Base-by-base conservation (phyloP, 2,329 filamentous ascomycete species). In the Fusarium poae region DNA sequence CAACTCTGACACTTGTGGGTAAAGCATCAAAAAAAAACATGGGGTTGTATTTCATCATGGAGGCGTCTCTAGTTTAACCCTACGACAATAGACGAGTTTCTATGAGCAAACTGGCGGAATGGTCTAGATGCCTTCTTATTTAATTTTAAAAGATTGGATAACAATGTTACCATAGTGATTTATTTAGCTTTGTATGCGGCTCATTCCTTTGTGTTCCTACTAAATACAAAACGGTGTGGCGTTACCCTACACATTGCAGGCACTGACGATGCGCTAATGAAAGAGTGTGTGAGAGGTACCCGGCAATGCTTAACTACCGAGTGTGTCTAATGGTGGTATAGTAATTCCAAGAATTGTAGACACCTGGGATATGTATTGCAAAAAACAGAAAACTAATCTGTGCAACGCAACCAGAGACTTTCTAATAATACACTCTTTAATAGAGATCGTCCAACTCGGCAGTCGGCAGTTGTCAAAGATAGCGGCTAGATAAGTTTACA, bases 401-500 rank as follows among this genome's bases (percentile, higher is more conserved):
- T 13, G 2, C 12, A 39, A 39, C 16, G 2, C 15, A 20, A 8
- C n/a, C 35, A 39, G 16, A 18, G 16, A 18, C 32, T 35, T 35
- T 35, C 32, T 16, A n/a, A n/a, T n/a, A n/a, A n/a, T n/a, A 16
- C 32, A 34, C 25, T 27, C 32, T 34, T 3, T 7, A 34, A 8
- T 34, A 8, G 18, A 39, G 5, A 18, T 11, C 8, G 32, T 16
- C 21, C 39, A 43, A 43, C 9, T 18, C 40, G 40, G 39, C 21
- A 42, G 21, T 23, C 49, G 48, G 49, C 16, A 56, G 2, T 48
- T 62, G 49, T 20, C 12, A 32, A 27, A 27, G 57, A 62, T 62
- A 62, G 58, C 60, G 48, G 4, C 35, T 48, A 62, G 57, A 62
- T 56, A 62, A 56, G 32, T 27, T 25, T 48, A 42, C 30, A 21